phyloP scores from a whole-genome alignment of 768 basidiomycete genomes.

The Leccinum truebloodii region DNA sequence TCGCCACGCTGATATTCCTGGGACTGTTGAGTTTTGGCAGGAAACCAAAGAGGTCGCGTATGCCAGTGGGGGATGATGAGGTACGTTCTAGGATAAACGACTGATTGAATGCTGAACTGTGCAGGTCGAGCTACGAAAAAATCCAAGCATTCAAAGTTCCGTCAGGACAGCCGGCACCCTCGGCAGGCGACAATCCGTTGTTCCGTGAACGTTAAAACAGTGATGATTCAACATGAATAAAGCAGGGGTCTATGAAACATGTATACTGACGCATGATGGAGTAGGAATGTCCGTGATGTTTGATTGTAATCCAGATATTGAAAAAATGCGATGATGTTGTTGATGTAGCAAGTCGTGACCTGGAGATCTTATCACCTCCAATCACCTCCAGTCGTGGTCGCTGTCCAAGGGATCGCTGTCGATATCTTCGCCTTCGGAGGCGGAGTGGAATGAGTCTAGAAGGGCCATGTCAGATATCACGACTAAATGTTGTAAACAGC shows the following conservation, averaged over 20 bases:
- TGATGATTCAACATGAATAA: conserved; percentile 4
- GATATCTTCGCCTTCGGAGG: conserved; percentile 50
- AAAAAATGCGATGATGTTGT: conserved; percentile 21
- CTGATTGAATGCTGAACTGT: conserved; percentile 3
- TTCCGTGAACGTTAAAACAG: conserved; percentile 5
- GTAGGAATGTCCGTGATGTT: conserved; percentile 19
- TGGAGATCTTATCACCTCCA: neutral
- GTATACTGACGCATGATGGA: conserved; percentile 18
- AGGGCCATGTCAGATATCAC: conserved; percentile 5
- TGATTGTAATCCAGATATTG: conserved; percentile 22
- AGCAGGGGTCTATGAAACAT: conserved; percentile 16
- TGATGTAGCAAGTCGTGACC: conserved; percentile 8
- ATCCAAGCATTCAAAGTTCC: conserved; percentile 13
- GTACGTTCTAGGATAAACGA: conserved; percentile 16
- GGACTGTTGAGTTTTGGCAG: conserved; percentile 37
- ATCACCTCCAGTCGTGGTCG: conserved; percentile 37
- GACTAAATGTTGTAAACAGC: conserved; percentile 30
- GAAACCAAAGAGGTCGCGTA: conserved; percentile 7
- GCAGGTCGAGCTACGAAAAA: conserved; percentile 27
- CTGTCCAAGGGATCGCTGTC: conserved; percentile 31
- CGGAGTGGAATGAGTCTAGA: conserved; percentile 61
- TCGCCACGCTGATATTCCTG: conserved; percentile 41
- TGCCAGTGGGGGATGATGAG: conserved; percentile 10
- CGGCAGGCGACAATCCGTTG: neutral
- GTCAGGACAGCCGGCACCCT: neutral